phyloP scores from a whole-genome alignment of 257 asterid genomes.

The Solanum pimpinellifolium region DNA sequence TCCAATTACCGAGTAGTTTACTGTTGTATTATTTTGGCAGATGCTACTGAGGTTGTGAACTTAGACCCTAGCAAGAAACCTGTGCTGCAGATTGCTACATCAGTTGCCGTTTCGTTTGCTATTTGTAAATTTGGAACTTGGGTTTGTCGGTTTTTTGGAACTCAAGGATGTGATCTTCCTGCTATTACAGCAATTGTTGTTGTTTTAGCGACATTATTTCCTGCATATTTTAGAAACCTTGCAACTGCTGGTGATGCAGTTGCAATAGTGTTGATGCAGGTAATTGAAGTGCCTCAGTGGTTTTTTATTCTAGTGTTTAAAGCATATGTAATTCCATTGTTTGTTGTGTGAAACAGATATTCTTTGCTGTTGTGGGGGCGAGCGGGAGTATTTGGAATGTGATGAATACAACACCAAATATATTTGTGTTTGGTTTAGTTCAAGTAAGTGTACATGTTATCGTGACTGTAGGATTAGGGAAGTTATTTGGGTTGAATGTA shows the following conservation, averaged over 20 bases:
- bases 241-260: slow-evolving; percentile 73
- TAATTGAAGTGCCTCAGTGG: background rate
- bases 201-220: slow-evolving; percentile 52
- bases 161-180: slow-evolving; percentile 63
- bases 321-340: background rate
- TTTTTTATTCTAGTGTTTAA: background rate
- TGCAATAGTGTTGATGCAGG: slow-evolving; percentile 63
- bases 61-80: slow-evolving; percentile 31
- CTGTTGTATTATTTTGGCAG: slow-evolving; percentile 13
- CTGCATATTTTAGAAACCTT: slow-evolving; percentile 40
- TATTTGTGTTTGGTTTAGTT: slow-evolving; percentile 57
- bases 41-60: slow-evolving; percentile 21
- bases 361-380: slow-evolving; percentile 80
- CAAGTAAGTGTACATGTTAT: slow-evolving; percentile 64
- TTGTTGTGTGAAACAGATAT: slow-evolving; percentile 28
- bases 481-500: slow-evolving; percentile 31
- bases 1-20: background rate
- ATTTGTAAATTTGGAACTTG: slow-evolving; percentile 54
- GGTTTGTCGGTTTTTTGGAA: slow-evolving; percentile 18
- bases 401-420: slow-evolving; percentile 68
- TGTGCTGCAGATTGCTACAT: slow-evolving; percentile 45
- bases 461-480: slow-evolving; percentile 52
- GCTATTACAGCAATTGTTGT: slow-evolving; percentile 61
- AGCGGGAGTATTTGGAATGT: slow-evolving; percentile 72
- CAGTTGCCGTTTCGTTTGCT: slow-evolving; percentile 57